phyloP scores from a whole-genome alignment of 805 yeast genomes.

The Wickerhamiella spandovensis region DNA sequence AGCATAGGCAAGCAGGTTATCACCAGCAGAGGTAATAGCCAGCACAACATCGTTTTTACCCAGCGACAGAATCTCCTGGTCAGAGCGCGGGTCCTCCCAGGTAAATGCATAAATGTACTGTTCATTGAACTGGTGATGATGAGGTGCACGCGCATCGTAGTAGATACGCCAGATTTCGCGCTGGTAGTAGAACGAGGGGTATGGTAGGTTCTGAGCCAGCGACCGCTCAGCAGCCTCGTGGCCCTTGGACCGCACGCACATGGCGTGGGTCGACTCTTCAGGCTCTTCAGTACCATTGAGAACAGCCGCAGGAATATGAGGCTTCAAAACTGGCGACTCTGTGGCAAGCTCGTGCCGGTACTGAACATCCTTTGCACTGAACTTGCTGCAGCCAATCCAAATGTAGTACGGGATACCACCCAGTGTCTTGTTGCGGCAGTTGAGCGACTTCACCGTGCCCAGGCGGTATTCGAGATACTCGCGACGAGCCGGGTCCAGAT shows the following conservation, averaged over 20 bases:
- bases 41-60: conserved; percentile 54
- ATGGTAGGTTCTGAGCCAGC: conserved; percentile 52
- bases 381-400: conserved; percentile 67
- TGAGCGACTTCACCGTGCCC: conserved; percentile 67
- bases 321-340: conserved; percentile 71
- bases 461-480: conserved; percentile 71
- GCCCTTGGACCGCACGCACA: conserved; percentile 36
- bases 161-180: conserved; percentile 65
- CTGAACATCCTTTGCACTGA: conserved; percentile 33
- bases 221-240: conserved; percentile 62
- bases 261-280: conserved; percentile 1
- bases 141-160: conserved; percentile 57
- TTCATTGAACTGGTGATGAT: conserved; percentile 56
- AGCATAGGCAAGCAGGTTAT: conserved; percentile 64
- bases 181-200: conserved; percentile 71
- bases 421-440: conserved; percentile 46
- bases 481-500: conserved; percentile 66
- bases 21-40: conserved; percentile 82
- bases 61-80: conserved; percentile 49
- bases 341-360: conserved; percentile 59
- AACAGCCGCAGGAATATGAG: conserved; percentile 20
- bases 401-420: conserved; percentile 74
- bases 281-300: neutral
- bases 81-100: conserved; percentile 86
- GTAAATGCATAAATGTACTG: conserved; percentile 81